Conservation (phyloP, 257 asterid species). For the Orobanche coerulescens region DNA sequence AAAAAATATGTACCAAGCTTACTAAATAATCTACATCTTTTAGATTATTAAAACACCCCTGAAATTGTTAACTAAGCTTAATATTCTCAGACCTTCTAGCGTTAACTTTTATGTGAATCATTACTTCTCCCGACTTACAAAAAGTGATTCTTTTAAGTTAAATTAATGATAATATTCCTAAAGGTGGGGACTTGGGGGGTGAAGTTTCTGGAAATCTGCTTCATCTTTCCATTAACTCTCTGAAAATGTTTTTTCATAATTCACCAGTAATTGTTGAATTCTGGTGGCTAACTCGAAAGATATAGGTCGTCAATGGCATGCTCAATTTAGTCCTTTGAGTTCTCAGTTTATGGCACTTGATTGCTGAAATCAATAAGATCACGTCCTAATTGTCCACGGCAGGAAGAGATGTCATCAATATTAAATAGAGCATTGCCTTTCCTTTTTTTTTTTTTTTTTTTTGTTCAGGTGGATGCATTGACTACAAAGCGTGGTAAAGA, state of each 20-base stretch:
- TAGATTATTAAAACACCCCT: too few relatives aligned
- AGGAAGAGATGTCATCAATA: not conserved
- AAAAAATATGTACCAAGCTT: not conserved
- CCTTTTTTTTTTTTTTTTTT: not conserved
- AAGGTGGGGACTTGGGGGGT: not conserved
- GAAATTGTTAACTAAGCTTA: too few relatives aligned
- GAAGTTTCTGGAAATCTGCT: not conserved
- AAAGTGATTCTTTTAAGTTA: not conserved
- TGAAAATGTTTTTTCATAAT: not conserved
- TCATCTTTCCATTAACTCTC: not conserved
- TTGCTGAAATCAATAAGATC: not conserved
- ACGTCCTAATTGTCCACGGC: too few relatives aligned
- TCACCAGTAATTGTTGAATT: not conserved
- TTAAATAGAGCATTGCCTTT: not conserved
- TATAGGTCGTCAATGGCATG: not conserved
- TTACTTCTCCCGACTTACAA: not conserved
- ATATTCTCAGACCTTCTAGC: too few relatives aligned
- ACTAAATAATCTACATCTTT: not conserved
- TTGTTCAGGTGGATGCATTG: conserved; percentile 67
- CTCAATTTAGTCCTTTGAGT: not conserved
- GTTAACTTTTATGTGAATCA: not conserved
- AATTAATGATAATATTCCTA: not conserved
- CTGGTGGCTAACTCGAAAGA: not conserved
- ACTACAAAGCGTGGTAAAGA: conserved; percentile 68
- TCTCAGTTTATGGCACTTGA: not conserved